Percentiles rank a stretch among this genome's conserved stretches.
These are phyloP conservation scores for Hygrocybe punicea DNA, from an alignment of 768 basidiomycete genomes.

Conservation along the genomic window DNA sequence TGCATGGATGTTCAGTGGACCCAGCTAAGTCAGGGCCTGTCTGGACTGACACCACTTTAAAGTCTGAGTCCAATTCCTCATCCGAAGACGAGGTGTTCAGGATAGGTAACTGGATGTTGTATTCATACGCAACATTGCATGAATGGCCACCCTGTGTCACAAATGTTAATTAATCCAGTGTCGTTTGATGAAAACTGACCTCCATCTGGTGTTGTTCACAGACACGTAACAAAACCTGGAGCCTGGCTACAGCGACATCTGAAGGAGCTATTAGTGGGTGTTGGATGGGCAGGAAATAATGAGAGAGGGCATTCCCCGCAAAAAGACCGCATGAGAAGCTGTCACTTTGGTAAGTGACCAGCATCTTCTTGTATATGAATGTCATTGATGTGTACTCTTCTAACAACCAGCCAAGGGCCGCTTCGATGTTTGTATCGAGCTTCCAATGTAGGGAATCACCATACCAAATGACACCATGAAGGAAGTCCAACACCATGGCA, in stretches of 20 bases:
- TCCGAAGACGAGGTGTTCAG: not conserved
- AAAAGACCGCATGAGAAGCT: conserved; percentile 20
- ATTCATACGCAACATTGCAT: too few species aligned
- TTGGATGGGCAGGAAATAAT: conserved; percentile 3
- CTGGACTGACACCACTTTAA: not conserved
- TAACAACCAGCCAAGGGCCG: conserved; percentile 20
- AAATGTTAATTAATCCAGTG: not conserved
- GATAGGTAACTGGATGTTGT: not conserved
- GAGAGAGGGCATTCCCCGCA: conserved; percentile 17
- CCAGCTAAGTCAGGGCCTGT: not conserved
- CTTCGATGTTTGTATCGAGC: conserved; percentile 9
- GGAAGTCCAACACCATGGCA: conserved; percentile 16
- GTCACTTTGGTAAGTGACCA: conserved; percentile 17
- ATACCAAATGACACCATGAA: conserved; percentile 9
- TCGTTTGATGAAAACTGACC: not conserved
- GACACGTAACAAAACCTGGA: conserved; percentile 13
- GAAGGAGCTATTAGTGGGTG: not conserved
- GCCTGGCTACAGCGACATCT: conserved; percentile 8
- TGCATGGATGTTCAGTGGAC: not conserved
- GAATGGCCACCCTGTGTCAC: too few species aligned
- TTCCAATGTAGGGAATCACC: conserved; percentile 15
- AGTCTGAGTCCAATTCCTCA: conserved; percentile 1
- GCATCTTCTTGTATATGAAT: conserved; percentile 10
- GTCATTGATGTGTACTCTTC: conserved; percentile 9
- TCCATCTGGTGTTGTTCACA: conserved; percentile 3